These are phyloP conservation scores for Epichloe uncinata DNA, from an alignment of 2,329 filamentous ascomycete species.

Conservation along the genomic window DNA sequence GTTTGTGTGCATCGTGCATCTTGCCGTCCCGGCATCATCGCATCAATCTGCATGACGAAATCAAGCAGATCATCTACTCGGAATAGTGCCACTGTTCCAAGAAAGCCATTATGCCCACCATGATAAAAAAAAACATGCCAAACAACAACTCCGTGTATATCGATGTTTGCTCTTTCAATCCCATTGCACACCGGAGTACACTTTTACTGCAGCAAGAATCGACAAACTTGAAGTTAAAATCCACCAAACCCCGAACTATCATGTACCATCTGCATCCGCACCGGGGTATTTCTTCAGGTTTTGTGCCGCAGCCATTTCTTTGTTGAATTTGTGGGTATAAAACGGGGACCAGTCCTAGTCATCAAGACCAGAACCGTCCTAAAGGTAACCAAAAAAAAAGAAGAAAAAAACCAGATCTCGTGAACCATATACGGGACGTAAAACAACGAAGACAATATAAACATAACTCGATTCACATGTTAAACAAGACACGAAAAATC, in stretches of 20 bases:
- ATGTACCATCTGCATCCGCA: slow-evolving; percentile 1
- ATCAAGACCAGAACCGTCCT: slow-evolving; percentile 18
- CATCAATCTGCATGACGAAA: neutral
- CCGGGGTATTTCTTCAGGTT: slow-evolving; percentile 20
- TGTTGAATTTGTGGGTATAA: slow-evolving; percentile 23
- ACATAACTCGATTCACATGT: slow-evolving; percentile 5
- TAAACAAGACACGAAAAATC: neutral
- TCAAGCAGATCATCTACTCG: neutral
- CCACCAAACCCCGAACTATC: neutral
- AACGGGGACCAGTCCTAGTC: slow-evolving; percentile 18
- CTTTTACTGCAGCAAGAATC: neutral
- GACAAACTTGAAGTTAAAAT: neutral
- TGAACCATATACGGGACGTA: slow-evolving; percentile 2
- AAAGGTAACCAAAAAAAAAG: slow-evolving; percentile 7
- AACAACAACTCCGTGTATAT: neutral
- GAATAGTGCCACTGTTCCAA: neutral
- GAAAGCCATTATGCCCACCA: neutral
- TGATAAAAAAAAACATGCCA: neutral
- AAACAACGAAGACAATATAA: slow-evolving; percentile 6
- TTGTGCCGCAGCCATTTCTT: slow-evolving; percentile 17
- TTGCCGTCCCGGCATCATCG: neutral
- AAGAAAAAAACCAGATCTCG: slow-evolving; percentile 5
- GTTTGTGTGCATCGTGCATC: no score
- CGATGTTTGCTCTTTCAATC: neutral
- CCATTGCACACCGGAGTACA: neutral